phyloP scores from a whole-genome alignment of 192 early-diverging fungal species.

The Obelidium mucronatum region DNA sequence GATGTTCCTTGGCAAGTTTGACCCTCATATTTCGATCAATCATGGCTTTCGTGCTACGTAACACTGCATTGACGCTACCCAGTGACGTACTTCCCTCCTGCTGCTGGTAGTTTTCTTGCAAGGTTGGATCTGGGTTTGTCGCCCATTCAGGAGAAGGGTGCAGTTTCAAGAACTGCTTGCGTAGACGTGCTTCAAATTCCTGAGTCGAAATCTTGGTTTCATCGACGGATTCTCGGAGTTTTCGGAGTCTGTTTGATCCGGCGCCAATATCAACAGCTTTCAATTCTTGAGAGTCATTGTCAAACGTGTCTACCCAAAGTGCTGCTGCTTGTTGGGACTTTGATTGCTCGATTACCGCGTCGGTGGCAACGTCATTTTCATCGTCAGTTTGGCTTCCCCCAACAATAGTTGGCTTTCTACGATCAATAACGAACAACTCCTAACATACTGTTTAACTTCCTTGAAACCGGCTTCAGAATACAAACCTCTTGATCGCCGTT shows the following conservation, averaged over 20 bases:
- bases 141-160: conserved; percentile 91
- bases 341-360: conserved; percentile 37
- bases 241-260: conserved; percentile 69
- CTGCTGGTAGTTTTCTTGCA: conserved; percentile 4
- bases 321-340: conserved; percentile 22
- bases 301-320: conserved; percentile 13
- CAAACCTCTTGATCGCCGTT: conserved; percentile 28
- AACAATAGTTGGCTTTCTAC: conserved; percentile 9
- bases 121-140: conserved; percentile 16
- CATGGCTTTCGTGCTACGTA: conserved; percentile 37
- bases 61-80: conserved; percentile 36
- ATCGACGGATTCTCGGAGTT: conserved; percentile 76
- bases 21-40: conserved; percentile 13
- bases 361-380: conserved; percentile 46
- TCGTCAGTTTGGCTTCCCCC: conserved; percentile 38
- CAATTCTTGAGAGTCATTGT: conserved; percentile 79
- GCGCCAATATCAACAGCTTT: conserved; percentile 74
- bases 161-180: conserved; percentile 86
- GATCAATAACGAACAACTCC: conserved; percentile 43
- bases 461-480: too few relatives aligned
- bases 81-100: conserved; percentile 30
- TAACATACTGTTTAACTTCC: too few relatives aligned
- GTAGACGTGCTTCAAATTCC: conserved; percentile 85
- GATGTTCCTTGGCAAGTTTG: conserved; percentile 57
- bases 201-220: conserved; percentile 78